phyloP scores from a whole-genome alignment of 2,329 filamentous ascomycete genomes.

The Aspergillus intermedius region DNA sequence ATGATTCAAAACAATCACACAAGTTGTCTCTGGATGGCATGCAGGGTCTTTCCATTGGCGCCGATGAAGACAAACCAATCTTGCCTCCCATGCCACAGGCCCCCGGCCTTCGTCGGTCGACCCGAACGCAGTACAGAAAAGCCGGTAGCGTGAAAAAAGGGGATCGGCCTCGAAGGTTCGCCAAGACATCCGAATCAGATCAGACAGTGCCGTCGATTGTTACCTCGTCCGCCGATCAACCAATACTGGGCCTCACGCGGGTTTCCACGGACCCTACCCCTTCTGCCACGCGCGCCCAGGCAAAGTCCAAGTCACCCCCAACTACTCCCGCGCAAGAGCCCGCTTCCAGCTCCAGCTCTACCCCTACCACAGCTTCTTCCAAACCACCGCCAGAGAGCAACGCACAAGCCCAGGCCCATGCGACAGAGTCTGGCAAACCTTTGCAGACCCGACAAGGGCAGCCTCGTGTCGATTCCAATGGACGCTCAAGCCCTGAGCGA shows the following conservation, averaged over 20 bases:
- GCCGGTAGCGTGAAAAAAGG: constrained; percentile 72
- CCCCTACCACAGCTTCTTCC: constrained; percentile 16
- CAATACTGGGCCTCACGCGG: constrained; percentile 27
- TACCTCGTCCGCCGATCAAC: constrained; percentile 28
- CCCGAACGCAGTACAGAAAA: constrained; percentile 81
- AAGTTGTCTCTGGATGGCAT: constrained; percentile 46
- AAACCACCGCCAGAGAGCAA: constrained; percentile 21
- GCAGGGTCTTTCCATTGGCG: constrained; percentile 38
- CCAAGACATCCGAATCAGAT: constrained; percentile 57
- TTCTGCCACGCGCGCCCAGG: constrained; percentile 35
- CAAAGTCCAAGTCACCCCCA: constrained; percentile 35
- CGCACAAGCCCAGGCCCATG: constrained; percentile 15
- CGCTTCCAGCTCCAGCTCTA: not conserved
- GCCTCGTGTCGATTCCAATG: constrained; percentile 51
- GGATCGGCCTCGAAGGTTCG: constrained; percentile 64
- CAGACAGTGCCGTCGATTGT: constrained; percentile 40
- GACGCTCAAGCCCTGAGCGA: constrained; percentile 47
- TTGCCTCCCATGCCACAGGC: constrained; percentile 67
- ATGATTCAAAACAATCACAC: constrained; percentile 64
- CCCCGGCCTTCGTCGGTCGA: constrained; percentile 78
- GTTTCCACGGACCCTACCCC: constrained; percentile 33
- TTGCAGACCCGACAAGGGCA: constrained; percentile 46
- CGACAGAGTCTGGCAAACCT: constrained; percentile 25
- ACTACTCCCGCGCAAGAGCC: constrained; percentile 9
- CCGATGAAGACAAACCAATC: constrained; percentile 73